These are phyloP conservation scores for Fusarium chuoi DNA, from an alignment of 2,329 filamentous ascomycete species.

Conservation along the genomic window DNA sequence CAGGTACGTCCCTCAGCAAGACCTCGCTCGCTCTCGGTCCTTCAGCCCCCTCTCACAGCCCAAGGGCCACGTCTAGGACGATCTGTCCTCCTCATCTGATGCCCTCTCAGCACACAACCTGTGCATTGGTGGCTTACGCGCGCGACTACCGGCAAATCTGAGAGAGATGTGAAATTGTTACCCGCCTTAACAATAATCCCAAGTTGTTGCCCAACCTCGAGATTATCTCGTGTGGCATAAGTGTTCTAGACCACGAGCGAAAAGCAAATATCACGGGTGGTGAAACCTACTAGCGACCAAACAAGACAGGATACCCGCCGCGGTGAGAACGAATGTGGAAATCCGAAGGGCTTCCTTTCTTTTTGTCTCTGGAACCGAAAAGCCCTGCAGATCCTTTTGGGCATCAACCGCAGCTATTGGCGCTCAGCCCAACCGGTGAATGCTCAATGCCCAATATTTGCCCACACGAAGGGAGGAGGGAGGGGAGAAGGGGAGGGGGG, in stretches of 20 bases:
- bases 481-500: neutral
- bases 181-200: conserved; percentile 29
- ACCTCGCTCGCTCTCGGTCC: neutral
- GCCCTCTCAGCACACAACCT: neutral
- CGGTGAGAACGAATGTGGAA: conserved; percentile 8
- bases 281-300: conserved; percentile 28
- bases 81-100: neutral
- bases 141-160: conserved; percentile 26
- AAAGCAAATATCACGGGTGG: conserved; percentile 19
- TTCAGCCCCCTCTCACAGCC: neutral
- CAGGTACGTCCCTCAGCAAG: neutral
- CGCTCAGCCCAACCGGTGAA: conserved; percentile 1
- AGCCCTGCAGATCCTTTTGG: conserved; percentile 27
- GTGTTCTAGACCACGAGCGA: conserved; percentile 15
- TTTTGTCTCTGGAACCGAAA: conserved; percentile 1
- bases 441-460: conserved; percentile 19
- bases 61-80: neutral
- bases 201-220: conserved; percentile 4
- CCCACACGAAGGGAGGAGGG: neutral
- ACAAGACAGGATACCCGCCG: neutral
- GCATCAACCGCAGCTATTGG: conserved; percentile 9
- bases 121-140: conserved; percentile 15
- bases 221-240: neutral
- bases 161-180: conserved; percentile 15
- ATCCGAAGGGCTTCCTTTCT: conserved; percentile 8